Evolutionary conservation across 306 rosid genomes (phyloP).

Genomic region (Ochetophila trinervis): DNA sequence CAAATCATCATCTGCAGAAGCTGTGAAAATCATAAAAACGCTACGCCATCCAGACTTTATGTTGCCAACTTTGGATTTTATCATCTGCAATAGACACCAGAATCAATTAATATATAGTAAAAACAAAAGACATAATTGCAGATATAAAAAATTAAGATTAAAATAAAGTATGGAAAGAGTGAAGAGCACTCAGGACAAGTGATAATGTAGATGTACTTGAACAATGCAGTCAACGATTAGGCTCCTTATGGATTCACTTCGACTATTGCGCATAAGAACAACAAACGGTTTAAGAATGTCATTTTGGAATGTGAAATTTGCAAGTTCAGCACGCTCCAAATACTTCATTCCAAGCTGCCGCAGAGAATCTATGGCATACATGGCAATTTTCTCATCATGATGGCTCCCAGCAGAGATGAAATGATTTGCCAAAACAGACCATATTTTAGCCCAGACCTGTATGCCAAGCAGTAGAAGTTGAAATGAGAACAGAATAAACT

Average conservation of each 20-base stretch:
- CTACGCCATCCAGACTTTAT: conserved; percentile 99
- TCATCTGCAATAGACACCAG: conserved; percentile 65
- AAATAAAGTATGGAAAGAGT: not conserved
- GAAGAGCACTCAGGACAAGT: conserved; percentile 8
- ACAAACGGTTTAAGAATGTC: conserved; percentile 99
- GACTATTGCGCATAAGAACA: conserved; percentile 98
- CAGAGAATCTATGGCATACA: conserved; percentile 97
- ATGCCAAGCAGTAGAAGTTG: not conserved
- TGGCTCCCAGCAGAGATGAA: conserved; percentile 98
- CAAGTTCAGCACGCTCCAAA: conserved; percentile 93
- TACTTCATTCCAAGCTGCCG: conserved; percentile 98
- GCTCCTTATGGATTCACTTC: conserved; percentile 84
- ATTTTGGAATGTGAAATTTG: conserved; percentile 95
- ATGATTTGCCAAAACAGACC: conserved; percentile 96
- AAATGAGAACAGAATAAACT: no score
- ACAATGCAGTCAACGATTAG: conserved; percentile 98
- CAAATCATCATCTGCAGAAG: conserved; percentile 98
- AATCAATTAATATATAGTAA: conserved; percentile 25
- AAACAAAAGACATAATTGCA: conserved; percentile 10
- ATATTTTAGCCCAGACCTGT: conserved; percentile 99
- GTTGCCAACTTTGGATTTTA: conserved; percentile 95
- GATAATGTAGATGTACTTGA: conserved; percentile 53
- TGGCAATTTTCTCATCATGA: conserved; percentile 89
- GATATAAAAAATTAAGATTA: not conserved
- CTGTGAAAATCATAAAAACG: conserved; percentile 96